Percentiles rank a stretch among this genome's conserved stretches.
These are phyloP conservation scores for Komagataea norvegica DNA, from an alignment of 1,139 yeast genomes.

Conservation along the genomic window DNA sequence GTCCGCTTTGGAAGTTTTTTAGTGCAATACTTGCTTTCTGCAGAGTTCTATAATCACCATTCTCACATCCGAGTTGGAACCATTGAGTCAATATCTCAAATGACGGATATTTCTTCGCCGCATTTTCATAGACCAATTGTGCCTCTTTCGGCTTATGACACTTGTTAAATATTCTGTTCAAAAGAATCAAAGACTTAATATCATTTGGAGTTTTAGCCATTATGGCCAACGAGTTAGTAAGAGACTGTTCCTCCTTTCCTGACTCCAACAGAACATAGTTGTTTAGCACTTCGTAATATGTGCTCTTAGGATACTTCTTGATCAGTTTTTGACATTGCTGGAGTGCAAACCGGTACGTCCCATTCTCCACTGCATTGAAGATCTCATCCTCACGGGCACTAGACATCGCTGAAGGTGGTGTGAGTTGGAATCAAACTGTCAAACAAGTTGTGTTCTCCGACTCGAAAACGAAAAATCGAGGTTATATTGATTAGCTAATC, in stretches of 20 bases:
- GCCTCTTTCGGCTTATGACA: slow-evolving; percentile 38
- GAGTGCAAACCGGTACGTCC: slow-evolving; percentile 51
- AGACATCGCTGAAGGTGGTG: slow-evolving; percentile 2
- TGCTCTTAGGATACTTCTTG: slow-evolving; percentile 50
- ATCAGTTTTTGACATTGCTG: slow-evolving; percentile 46
- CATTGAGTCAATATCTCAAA: slow-evolving; percentile 41
- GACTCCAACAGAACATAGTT: slow-evolving; percentile 40
- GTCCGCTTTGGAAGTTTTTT: slow-evolving; percentile 28
- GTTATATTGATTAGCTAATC: too few relatives aligned
- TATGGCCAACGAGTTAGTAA: slow-evolving; percentile 39
- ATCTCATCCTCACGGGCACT: slow-evolving; percentile 22
- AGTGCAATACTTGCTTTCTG: slow-evolving; percentile 46
- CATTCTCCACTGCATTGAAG: slow-evolving; percentile 46
- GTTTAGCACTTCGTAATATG: slow-evolving; percentile 49
- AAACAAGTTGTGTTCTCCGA: too few relatives aligned
- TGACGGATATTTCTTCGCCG: slow-evolving; percentile 49
- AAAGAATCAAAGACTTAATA: slow-evolving; percentile 44
- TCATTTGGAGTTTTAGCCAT: slow-evolving; percentile 49
- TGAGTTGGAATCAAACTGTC: too few relatives aligned
- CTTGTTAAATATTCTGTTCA: slow-evolving; percentile 34
- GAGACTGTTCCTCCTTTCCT: slow-evolving; percentile 43
- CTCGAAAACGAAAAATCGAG: too few relatives aligned
- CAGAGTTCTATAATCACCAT: slow-evolving; percentile 36
- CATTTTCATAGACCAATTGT: slow-evolving; percentile 47
- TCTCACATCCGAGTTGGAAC: slow-evolving; percentile 41